Evolutionary conservation across 83 land plant genomes (phyloP).

Genomic region (Thuja plicata): DNA sequence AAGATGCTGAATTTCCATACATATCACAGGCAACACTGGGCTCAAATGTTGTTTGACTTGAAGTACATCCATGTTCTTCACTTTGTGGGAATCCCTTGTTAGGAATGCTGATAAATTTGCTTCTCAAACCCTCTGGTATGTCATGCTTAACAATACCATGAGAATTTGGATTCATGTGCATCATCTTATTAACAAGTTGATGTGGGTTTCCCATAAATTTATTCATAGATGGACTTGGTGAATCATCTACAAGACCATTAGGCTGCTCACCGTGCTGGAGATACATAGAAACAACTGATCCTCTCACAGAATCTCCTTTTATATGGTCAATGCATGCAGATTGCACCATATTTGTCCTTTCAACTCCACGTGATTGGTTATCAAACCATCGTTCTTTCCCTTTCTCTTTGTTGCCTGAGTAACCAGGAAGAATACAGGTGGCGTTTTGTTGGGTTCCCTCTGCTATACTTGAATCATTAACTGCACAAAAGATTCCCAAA

Average conservation of each 20-base stretch:
- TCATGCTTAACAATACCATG: background rate
- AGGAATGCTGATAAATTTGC: background rate
- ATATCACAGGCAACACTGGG: slow-evolving; percentile 5
- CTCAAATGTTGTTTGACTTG: background rate
- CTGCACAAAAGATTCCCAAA: slow-evolving; percentile 24
- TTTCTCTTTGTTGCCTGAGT: slow-evolving; percentile 11
- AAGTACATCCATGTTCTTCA: background rate
- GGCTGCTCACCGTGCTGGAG: slow-evolving; percentile 16
- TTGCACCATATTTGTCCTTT: slow-evolving; percentile 14
- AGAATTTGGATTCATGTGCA: slow-evolving; percentile 2
- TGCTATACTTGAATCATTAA: slow-evolving; percentile 6
- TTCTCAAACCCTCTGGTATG: background rate
- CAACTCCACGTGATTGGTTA: slow-evolving; percentile 11
- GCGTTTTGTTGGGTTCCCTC: slow-evolving; percentile 19
- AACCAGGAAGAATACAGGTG: slow-evolving; percentile 2
- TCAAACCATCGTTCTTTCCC: slow-evolving; percentile 11
- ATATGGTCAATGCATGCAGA: slow-evolving; percentile 17
- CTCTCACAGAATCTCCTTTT: slow-evolving; percentile 12
- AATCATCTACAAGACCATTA: background rate
- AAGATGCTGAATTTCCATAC: slow-evolving; percentile 10
- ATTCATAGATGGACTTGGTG: background rate
- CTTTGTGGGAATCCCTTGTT: background rate
- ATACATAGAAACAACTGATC: slow-evolving; percentile 24
- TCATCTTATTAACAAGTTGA: slow-evolving; percentile 1
- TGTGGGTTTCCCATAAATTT: slow-evolving; percentile 4